These are phyloP conservation scores for Choanephora cucurbitarum DNA, from an alignment of 371 early-diverging fungal species.

Conservation along the genomic window DNA sequence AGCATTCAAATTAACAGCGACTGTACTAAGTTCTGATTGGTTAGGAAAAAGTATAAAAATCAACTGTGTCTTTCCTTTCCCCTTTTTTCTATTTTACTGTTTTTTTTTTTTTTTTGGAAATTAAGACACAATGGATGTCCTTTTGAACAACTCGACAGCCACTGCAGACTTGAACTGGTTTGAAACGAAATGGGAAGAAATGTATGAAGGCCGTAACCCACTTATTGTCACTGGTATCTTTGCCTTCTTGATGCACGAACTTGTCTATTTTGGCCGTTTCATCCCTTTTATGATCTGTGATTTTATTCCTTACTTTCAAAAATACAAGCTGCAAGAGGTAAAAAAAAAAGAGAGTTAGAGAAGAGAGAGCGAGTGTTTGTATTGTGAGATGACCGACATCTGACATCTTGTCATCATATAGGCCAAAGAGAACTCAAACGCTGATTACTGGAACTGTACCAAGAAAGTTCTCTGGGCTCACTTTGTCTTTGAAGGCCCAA, in stretches of 20 bases:
- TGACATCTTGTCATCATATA: conserved; percentile 20
- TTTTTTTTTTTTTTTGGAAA: too few relatives aligned
- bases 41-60: too few relatives aligned
- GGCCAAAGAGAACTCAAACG: conserved; percentile 68
- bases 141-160: conserved; percentile 9
- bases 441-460: conserved; percentile 79
- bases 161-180: conserved; percentile 23
- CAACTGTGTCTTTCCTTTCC: too few relatives aligned
- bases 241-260: conserved; percentile 74
- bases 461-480: conserved; percentile 74
- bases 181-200: conserved; percentile 53
- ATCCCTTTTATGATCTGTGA: conserved; percentile 76
- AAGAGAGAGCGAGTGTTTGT: conserved; percentile 12
- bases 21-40: too few relatives aligned
- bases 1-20: too few relatives aligned
- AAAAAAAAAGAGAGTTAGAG: too few relatives aligned
- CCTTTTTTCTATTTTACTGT: too few relatives aligned
- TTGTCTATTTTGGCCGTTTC: conserved; percentile 80
- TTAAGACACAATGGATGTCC: conserved; percentile 9
- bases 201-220: conserved; percentile 77
- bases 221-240: conserved; percentile 68
- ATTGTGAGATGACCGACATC: neutral
- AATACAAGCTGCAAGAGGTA: conserved; percentile 85
- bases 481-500: conserved; percentile 81
- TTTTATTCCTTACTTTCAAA: conserved; percentile 69